A percentile compares a stretch with the other conserved stretches of the same genome.
phyloP scores from a whole-genome alignment of 192 early-diverging fungal genomes.

The Backusella liffmaniae region DNA sequence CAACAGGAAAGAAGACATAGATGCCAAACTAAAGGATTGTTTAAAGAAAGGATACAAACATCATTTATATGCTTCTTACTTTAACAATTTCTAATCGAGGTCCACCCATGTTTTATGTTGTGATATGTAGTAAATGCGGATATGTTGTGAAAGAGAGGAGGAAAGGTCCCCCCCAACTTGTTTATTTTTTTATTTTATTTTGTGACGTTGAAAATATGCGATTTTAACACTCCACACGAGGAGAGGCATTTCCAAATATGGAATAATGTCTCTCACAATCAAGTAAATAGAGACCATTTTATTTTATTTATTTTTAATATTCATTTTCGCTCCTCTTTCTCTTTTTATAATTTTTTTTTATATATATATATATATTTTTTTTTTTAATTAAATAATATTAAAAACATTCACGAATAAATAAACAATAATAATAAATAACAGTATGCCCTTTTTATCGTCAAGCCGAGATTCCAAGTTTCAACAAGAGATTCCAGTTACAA shows the following conservation, averaged over 20 bases:
- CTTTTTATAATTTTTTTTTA: neutral
- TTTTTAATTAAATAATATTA: neutral
- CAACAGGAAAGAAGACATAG: conserved; percentile 53
- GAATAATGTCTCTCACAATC: neutral
- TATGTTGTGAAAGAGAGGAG: neutral
- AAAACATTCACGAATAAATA: neutral
- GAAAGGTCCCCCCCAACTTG: neutral
- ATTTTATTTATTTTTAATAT: neutral
- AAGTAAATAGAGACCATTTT: neutral
- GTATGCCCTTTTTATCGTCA: conserved; percentile 6
- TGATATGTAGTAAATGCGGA: neutral
- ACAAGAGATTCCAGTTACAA: conserved; percentile 27
- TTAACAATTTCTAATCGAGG: conserved; percentile 45
- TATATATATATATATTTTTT: neutral
- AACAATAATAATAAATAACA: neutral
- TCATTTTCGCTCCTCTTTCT: neutral
- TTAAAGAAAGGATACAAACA: too few relatives aligned
- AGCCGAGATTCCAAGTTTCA: conserved; percentile 10
- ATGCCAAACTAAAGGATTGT: conserved; percentile 36
- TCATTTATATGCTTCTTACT: conserved; percentile 17
- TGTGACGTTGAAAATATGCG: neutral
- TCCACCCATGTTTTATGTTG: conserved; percentile 36
- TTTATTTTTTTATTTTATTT: neutral
- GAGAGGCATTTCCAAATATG: neutral
- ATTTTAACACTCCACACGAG: neutral